Evolutionary conservation across 345 rosid species (phyloP), one percentile per base, ranked within the genome.

Genomic region (Cardamine resedifolia): DNA sequence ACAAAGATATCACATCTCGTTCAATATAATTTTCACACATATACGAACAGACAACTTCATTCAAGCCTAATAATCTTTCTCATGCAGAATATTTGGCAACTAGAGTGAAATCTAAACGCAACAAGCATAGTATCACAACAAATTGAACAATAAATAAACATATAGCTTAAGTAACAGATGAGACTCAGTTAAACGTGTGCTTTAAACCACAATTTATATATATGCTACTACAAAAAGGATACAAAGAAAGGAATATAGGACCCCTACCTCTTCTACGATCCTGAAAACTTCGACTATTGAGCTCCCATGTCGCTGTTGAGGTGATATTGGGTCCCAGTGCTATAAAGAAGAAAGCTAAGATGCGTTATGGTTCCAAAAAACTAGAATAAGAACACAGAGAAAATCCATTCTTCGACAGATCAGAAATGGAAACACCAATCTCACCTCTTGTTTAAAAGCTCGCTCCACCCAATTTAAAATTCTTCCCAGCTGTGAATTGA

Each of bases 391-490:
- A 50, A 8, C 33, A 70, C 36, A 72, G 27, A 51, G 39, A 47
- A 66, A 66, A 60, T 12, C 15, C 64, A 14, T 59, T 62, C 21
- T 28, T 38, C 16, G 10, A 44, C 26, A 51, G 23, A 51, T 51
- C 23, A 51, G 64, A 38, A 50, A 58, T 57, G 31, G 50, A 48
- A 60, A 48, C 68, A 38, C 43, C 21, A 59, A 66, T 21, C 49
- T 65, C 79, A 88, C 99, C 99, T 95, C 99, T 77, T 87, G 96
- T 81, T 87, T 97, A 80, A 83, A 81, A 62, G 99, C 87, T 60
- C 99, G 90, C 73, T 95, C 96, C 79, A 91, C 96, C 97, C 99
- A 95, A 65, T 90, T 73, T 67, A 88, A 84, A 76, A 95, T 85
- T 83, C 96, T 82, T 72, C 85, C 96, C 20, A 95, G 87, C 83